These are phyloP conservation scores for Sequoiadendron giganteum DNA, from an alignment of 75 land plant species.

Conservation along the genomic window DNA sequence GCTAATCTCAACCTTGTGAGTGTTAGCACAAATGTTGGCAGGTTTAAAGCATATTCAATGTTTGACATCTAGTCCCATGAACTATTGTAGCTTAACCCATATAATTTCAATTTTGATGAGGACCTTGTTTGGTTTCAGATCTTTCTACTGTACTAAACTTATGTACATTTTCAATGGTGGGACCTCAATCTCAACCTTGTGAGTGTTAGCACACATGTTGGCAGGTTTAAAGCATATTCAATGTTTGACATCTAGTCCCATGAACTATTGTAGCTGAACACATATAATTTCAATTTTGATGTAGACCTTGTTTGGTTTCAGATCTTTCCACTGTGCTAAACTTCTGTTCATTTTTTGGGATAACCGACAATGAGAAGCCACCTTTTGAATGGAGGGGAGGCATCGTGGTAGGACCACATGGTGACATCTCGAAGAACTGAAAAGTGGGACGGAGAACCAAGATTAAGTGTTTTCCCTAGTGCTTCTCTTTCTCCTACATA, in stretches of 20 bases:
- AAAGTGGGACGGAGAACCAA: background rate
- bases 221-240: background rate
- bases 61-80: background rate
- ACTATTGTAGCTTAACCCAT: background rate
- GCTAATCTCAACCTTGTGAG: background rate
- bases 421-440: background rate
- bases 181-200: background rate
- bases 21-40: background rate
- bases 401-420: background rate
- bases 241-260: background rate
- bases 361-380: background rate
- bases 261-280: background rate
- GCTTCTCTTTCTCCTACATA: no score
- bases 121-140: background rate
- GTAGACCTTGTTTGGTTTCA: background rate
- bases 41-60: background rate
- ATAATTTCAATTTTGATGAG: background rate
- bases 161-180: background rate
- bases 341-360: background rate
- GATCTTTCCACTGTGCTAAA: background rate
- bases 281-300: background rate
- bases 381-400: background rate
- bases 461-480: background rate
- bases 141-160: no score
- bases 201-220: background rate